These are phyloP conservation scores for Phyllosticta citribraziliensis DNA, from an alignment of 2,329 filamentous ascomycete species.

Conservation along the genomic window DNA sequence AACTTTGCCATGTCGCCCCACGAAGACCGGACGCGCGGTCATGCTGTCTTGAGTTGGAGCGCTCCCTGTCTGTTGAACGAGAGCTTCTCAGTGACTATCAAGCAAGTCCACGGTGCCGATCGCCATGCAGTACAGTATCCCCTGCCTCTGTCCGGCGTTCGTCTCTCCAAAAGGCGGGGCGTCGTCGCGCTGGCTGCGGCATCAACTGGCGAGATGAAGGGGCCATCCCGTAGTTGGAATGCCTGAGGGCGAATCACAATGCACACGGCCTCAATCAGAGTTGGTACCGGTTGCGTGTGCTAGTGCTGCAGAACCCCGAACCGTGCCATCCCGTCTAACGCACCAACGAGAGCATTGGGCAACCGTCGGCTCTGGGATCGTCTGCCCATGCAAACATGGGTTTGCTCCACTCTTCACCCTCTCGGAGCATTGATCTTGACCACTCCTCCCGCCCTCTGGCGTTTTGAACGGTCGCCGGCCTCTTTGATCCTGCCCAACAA, in stretches of 20 bases:
- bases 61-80: too few relatives aligned
- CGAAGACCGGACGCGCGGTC: neutral
- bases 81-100: too few relatives aligned
- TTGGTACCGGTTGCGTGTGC: neutral
- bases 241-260: neutral
- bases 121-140: neutral
- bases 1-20: neutral
- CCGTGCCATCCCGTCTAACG: neutral
- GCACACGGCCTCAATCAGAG: neutral
- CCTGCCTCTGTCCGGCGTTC: neutral
- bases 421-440: neutral
- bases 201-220: neutral
- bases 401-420: neutral
- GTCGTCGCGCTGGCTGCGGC: neutral
- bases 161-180: neutral
- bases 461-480: neutral
- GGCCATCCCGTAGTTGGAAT: neutral
- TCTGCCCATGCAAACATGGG: neutral
- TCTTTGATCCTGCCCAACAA: neutral
- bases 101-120: too few relatives aligned
- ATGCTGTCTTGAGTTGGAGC: too few relatives aligned
- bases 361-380: neutral
- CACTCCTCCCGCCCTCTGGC: neutral
- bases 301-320: neutral
- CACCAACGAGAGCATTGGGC: neutral